Evolutionary conservation across 352 stramenopile species (phyloP).

Genomic region (Phytophthora fragariaefolia): DNA sequence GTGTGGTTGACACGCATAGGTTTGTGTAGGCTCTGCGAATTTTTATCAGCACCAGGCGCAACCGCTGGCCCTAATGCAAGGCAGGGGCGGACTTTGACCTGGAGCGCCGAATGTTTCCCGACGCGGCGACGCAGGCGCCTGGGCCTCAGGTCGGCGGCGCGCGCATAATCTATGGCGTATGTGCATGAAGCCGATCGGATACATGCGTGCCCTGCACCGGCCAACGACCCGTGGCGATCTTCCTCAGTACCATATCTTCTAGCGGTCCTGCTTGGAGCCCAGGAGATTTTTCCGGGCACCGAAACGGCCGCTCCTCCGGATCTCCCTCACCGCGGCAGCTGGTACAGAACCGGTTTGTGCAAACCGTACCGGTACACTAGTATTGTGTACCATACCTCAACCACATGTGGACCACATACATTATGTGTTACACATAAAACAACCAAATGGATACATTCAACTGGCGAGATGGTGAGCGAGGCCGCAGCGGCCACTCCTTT

Average conservation of each 20-base stretch:
- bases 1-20: background rate
- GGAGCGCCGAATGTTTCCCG: background rate
- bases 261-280: background rate
- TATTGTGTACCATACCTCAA: too few species aligned
- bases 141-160: too few species aligned
- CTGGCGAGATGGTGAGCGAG: too few species aligned
- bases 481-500: too few species aligned
- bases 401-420: background rate
- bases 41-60: slow-evolving; percentile 24
- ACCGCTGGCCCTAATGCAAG: slow-evolving; percentile 16
- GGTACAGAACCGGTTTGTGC: background rate
- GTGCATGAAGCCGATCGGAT: too few species aligned
- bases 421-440: background rate
- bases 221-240: too few species aligned
- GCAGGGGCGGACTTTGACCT: slow-evolving; percentile 1
- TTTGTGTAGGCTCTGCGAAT: slow-evolving; percentile 2
- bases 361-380: background rate
- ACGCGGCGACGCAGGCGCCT: too few species aligned
- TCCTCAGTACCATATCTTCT: too few species aligned
- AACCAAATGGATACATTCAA: too few species aligned
- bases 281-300: slow-evolving; percentile 24
- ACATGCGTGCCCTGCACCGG: too few species aligned
- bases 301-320: slow-evolving; percentile 13
- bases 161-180: too few species aligned
- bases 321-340: slow-evolving; percentile 6